Conservation (phyloP, 2,329 filamentous ascomycete genomes). For the Talaromyces funiculosus region DNA sequence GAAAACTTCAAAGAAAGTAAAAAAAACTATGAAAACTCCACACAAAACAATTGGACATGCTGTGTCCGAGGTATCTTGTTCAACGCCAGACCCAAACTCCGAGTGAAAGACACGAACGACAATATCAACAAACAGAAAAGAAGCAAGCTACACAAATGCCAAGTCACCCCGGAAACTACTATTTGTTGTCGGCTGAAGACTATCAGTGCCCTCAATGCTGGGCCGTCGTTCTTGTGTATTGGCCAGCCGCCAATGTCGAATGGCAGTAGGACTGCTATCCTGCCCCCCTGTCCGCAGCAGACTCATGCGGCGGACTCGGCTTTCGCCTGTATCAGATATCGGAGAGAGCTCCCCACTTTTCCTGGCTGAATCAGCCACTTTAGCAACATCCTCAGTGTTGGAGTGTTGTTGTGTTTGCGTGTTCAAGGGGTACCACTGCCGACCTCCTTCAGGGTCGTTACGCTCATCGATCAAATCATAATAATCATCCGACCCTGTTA, state of each 20-base stretch:
- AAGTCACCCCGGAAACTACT: slow-evolving; percentile 25
- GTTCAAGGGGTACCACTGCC: slow-evolving; percentile 21
- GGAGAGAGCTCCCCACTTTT: background rate
- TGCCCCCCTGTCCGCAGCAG: slow-evolving; percentile 19
- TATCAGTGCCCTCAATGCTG: slow-evolving; percentile 17
- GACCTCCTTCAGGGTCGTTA: slow-evolving; percentile 16
- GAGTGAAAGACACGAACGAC: background rate
- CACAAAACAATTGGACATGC: background rate
- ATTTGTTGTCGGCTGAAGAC: slow-evolving; percentile 18
- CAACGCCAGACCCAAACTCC: slow-evolving; percentile 6
- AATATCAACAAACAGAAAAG: background rate
- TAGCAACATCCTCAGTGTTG: slow-evolving; percentile 3
- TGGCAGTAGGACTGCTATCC: slow-evolving; percentile 16
- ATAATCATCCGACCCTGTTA: slow-evolving; percentile 18
- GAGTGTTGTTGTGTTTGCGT: slow-evolving; percentile 14
- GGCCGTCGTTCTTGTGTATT: slow-evolving; percentile 17
- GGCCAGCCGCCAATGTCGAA: slow-evolving; percentile 16
- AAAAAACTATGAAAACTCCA: too few relatives aligned
- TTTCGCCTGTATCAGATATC: background rate
- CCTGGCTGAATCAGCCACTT: background rate
- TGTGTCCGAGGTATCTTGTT: slow-evolving; percentile 7
- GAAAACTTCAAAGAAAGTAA: background rate
- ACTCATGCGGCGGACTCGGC: slow-evolving; percentile 19
- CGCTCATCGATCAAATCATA: slow-evolving; percentile 20
- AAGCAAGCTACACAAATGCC: slow-evolving; percentile 25